Conservation (phyloP, 345 rosid genomes). For the Aegle marmelos region DNA sequence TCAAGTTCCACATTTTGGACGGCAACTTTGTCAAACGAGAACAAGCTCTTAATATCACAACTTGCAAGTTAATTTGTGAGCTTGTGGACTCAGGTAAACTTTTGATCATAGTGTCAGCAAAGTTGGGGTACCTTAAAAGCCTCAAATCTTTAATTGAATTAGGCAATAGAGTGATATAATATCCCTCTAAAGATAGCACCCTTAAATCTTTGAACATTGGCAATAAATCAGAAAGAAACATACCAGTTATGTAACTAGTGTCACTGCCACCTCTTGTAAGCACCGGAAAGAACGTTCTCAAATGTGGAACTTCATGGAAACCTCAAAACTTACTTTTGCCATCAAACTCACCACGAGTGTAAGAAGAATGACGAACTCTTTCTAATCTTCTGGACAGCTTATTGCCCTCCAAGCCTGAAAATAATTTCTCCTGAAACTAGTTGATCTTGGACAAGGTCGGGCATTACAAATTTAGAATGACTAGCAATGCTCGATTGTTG, state of each 20-base stretch:
- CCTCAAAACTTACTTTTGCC: not conserved
- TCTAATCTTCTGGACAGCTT: no score
- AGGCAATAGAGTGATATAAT: not conserved
- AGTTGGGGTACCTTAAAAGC: not conserved
- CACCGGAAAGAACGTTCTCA: not conserved
- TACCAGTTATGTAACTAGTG: fast-evolving
- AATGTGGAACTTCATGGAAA: not conserved
- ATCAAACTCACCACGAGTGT: not conserved
- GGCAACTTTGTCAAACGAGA: not conserved
- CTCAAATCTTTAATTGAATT: not conserved
- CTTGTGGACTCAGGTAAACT: not conserved
- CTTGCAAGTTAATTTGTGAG: not conserved
- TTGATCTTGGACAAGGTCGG: conserved; percentile 16
- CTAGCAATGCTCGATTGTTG: not conserved
- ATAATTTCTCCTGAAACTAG: not conserved
- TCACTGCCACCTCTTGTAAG: not conserved
- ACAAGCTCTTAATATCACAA: not conserved
- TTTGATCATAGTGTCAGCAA: not conserved
- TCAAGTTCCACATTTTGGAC: not conserved
- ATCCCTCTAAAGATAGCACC: not conserved
- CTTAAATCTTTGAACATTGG: not conserved
- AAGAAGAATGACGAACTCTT: not conserved
- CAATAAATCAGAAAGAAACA: not conserved
- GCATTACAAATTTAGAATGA: conserved; percentile 4
- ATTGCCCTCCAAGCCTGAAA: not conserved